phyloP scores from a whole-genome alignment of 164 flowering plant species.

The Dillenia suffruticosa region DNA sequence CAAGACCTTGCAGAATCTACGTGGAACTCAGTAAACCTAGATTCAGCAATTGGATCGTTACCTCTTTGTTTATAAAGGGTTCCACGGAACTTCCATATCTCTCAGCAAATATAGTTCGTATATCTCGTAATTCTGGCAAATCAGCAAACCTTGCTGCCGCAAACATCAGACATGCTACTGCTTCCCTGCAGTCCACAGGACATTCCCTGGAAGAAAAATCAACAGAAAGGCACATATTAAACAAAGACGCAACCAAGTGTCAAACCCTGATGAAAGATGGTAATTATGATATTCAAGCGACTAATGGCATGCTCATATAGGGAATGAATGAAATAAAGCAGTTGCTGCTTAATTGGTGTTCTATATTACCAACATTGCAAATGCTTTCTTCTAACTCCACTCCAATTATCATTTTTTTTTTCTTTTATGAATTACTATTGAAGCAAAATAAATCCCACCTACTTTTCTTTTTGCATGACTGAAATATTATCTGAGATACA shows the following conservation, averaged over 20 bases:
- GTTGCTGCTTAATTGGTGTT: too few relatives aligned
- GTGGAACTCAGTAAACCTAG: not conserved
- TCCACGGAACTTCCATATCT: slow-evolving; percentile 35
- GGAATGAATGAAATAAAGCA: too few relatives aligned
- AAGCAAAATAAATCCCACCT: not conserved
- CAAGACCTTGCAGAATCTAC: not conserved
- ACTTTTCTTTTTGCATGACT: slow-evolving; percentile 34
- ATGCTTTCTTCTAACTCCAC: not conserved
- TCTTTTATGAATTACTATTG: not conserved
- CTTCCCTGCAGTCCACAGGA: slow-evolving; percentile 54
- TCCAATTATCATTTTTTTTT: not conserved
- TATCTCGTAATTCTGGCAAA: slow-evolving; percentile 47
- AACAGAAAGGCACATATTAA: not conserved
- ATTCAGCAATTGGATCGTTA: slow-evolving; percentile 4
- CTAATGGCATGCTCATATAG: too few relatives aligned
- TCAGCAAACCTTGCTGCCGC: slow-evolving; percentile 60
- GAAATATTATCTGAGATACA: slow-evolving; percentile 21
- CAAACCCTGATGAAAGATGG: too few relatives aligned
- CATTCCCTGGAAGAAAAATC: slow-evolving; percentile 27
- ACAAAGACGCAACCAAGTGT: not conserved
- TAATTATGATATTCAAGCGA: too few relatives aligned
- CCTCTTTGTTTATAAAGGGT: slow-evolving; percentile 32
- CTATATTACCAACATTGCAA: too few relatives aligned
- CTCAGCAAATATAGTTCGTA: slow-evolving; percentile 29
- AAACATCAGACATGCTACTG: slow-evolving; percentile 36